phyloP scores from a whole-genome alignment of 1,284 basidiomycete species.

The Rhodotorula sp. region DNA sequence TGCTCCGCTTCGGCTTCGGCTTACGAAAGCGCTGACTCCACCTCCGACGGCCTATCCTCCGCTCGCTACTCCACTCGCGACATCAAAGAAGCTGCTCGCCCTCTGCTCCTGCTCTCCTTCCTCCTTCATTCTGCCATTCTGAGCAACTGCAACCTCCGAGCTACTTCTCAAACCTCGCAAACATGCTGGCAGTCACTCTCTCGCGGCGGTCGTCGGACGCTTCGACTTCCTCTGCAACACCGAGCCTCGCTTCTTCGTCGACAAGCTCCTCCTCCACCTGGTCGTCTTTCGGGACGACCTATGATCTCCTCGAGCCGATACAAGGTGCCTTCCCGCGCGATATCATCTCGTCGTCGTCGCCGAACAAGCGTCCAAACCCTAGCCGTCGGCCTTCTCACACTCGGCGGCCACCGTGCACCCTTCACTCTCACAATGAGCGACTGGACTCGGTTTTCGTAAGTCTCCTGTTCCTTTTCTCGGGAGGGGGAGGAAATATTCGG shows the following conservation, averaged over 20 bases:
- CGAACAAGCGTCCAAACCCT: not conserved
- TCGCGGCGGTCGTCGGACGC: not conserved
- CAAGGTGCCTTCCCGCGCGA: not conserved
- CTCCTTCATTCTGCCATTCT: too few species aligned
- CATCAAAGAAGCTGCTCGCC: too few species aligned
- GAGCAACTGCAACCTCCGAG: too few species aligned
- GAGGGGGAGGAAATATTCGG: accelerated
- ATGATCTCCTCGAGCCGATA: constrained; percentile 16
- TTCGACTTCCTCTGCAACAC: not conserved
- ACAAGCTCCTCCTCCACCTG: not conserved
- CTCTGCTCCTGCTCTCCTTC: too few species aligned
- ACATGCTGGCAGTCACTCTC: not conserved
- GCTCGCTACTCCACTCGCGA: too few species aligned
- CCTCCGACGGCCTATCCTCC: too few species aligned
- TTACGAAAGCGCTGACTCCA: too few species aligned
- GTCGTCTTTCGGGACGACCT: constrained; percentile 1
- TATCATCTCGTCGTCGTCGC: not conserved
- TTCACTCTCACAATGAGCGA: not conserved
- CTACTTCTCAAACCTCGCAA: not conserved
- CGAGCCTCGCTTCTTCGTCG: not conserved
- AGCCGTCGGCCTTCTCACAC: not conserved
- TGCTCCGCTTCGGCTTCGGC: too few species aligned
- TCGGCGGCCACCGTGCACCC: not conserved
- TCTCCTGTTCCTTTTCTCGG: not conserved
- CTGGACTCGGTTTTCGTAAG: not conserved